Evolutionary conservation across 495 filamentous ascomycete genomes (phyloP).

Genomic region (Aspergillus indologenus): DNA sequence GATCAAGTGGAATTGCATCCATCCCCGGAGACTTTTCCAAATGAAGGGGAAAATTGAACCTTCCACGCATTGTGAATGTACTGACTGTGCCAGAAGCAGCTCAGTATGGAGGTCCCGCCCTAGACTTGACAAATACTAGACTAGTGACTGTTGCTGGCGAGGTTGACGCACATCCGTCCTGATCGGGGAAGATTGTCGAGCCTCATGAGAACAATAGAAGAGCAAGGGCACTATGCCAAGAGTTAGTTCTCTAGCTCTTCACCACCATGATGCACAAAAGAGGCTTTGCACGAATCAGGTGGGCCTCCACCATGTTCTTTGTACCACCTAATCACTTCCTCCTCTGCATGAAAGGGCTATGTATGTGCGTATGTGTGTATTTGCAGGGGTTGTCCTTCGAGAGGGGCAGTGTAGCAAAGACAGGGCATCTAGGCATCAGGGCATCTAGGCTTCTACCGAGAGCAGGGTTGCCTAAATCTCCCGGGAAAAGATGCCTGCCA

Average conservation of each 20-base stretch:
- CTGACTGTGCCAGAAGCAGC: not conserved
- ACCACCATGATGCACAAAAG: not conserved
- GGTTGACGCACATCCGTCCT: not conserved
- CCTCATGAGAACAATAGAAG: not conserved
- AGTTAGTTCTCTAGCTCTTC: not conserved
- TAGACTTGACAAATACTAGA: not conserved
- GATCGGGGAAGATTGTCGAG: conserved; percentile 1
- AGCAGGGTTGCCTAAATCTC: not conserved
- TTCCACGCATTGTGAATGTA: not conserved
- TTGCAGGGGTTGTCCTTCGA: too few relatives aligned
- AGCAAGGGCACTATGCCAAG: not conserved
- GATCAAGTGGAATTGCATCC: too few relatives aligned
- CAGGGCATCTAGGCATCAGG: too few relatives aligned
- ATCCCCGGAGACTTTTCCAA: too few relatives aligned
- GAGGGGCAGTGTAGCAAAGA: too few relatives aligned
- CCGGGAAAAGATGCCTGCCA: not conserved
- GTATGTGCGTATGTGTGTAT: not conserved
- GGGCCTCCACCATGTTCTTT: not conserved
- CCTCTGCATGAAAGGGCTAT: not conserved
- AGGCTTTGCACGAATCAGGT: not conserved
- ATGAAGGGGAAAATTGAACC: too few relatives aligned
- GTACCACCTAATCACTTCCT: not conserved
- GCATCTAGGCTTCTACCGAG: not conserved
- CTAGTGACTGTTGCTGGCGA: not conserved
- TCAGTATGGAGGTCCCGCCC: not conserved